These are phyloP conservation scores for Ramularia collo-cygni DNA, from an alignment of 2,329 filamentous ascomycete genomes.

Conservation along the genomic window DNA sequence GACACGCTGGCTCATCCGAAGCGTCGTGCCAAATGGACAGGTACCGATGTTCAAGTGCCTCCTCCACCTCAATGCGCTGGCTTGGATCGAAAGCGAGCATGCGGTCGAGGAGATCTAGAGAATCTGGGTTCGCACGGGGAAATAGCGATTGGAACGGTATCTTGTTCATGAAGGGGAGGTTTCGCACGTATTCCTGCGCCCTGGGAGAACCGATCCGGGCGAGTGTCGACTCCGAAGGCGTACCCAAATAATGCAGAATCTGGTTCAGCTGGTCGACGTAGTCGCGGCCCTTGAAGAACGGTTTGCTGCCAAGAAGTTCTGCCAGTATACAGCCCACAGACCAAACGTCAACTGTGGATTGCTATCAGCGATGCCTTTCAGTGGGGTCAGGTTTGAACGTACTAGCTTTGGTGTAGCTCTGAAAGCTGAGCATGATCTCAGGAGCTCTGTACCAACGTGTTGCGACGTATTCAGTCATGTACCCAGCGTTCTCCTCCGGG, in stretches of 20 bases:
- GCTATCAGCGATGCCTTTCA: slow-evolving; percentile 7
- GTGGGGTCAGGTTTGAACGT: slow-evolving; percentile 41
- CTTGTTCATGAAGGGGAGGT: slow-evolving; percentile 56
- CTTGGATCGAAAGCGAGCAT: slow-evolving; percentile 98
- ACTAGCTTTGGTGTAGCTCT: slow-evolving; percentile 99
- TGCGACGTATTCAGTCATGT: slow-evolving; percentile 99
- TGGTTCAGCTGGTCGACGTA: slow-evolving; percentile 99
- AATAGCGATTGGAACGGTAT: slow-evolving; percentile 83
- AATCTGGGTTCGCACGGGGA: slow-evolving; percentile 90
- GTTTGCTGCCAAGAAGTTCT: slow-evolving; percentile 88
- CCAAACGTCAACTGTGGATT: slow-evolving; percentile 82
- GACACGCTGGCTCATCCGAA: slow-evolving; percentile 89
- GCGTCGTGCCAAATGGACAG: slow-evolving; percentile 98
- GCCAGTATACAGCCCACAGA: slow-evolving; percentile 97
- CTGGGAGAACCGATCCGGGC: slow-evolving; percentile 89
- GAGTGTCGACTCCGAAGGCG: slow-evolving; percentile 90
- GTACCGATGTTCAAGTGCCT: slow-evolving; percentile 93
- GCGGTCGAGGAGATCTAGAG: slow-evolving; percentile 86
- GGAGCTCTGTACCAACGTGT: slow-evolving; percentile 98
- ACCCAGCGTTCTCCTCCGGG: slow-evolving; percentile 95
- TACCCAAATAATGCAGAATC: slow-evolving; percentile 95
- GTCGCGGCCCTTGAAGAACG: slow-evolving; percentile 98
- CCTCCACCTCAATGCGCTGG: slow-evolving; percentile 86
- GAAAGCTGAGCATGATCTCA: slow-evolving; percentile 99
- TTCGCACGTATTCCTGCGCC: slow-evolving; percentile 96